These are phyloP conservation scores for Acrodontium crateriforme DNA, from an alignment of 2,329 filamentous ascomycete species.

Conservation along the genomic window DNA sequence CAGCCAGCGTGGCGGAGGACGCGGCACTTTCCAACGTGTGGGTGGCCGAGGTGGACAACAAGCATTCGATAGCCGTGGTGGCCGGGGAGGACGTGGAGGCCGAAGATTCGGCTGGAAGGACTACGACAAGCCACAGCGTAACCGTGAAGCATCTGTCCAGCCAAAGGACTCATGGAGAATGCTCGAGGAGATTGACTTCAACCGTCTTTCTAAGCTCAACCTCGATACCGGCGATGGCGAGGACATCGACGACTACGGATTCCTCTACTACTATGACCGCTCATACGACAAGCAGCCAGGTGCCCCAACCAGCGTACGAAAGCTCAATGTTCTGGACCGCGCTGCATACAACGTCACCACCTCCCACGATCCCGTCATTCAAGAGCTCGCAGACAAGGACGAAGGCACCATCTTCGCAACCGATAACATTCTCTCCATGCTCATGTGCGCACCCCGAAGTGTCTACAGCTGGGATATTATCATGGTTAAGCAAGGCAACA, in stretches of 20 bases:
- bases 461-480: conserved; percentile 98
- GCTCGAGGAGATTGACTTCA: conserved; percentile 97
- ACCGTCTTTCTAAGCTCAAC: conserved; percentile 87
- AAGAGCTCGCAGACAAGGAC: conserved; percentile 89
- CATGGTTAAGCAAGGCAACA: conserved; percentile 82
- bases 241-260: conserved; percentile 88
- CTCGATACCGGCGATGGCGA: conserved; percentile 89
- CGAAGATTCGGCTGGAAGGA: conserved; percentile 97
- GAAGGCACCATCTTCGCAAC: conserved; percentile 96
- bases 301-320: conserved; percentile 69
- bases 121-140: conserved; percentile 93
- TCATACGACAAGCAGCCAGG: conserved; percentile 87
- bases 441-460: conserved; percentile 94
- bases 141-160: conserved; percentile 89
- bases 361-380: conserved; percentile 88
- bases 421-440: conserved; percentile 93
- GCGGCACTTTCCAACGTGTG: conserved; percentile 60
- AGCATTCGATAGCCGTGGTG: conserved; percentile 58
- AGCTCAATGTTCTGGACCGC: conserved; percentile 77
- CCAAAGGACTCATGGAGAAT: conserved; percentile 93
- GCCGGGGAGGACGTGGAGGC: conserved; percentile 57
- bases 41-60: conserved; percentile 54
- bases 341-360: conserved; percentile 98
- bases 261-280: conserved; percentile 97
- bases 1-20: conserved; percentile 51